A percentile compares a stretch with the other conserved stretches of the same genome.
Conservation (phyloP, 805 yeast species). For the Phaffomyces antillensis region DNA sequence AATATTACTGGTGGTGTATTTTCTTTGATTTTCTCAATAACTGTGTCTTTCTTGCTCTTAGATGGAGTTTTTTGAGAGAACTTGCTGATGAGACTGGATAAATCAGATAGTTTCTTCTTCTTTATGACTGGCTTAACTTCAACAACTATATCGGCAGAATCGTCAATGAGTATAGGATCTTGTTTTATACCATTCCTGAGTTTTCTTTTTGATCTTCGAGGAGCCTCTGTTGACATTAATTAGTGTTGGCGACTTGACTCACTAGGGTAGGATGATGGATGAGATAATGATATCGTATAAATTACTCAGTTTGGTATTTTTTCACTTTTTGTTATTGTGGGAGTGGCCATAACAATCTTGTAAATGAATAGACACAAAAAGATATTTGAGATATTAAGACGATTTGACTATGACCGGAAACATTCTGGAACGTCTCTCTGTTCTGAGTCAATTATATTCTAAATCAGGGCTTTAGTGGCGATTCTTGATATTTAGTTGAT, state of each 20-base stretch:
- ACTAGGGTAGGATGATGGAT: too few species aligned
- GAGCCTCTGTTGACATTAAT: neutral
- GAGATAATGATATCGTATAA: too few species aligned
- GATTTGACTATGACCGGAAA: too few species aligned
- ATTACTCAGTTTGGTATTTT: too few species aligned
- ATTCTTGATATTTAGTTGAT: too few species aligned
- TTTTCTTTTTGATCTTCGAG: neutral
- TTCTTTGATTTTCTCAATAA: neutral
- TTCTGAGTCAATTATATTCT: too few species aligned
- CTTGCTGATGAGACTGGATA: conserved; percentile 5
- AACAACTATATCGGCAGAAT: neutral
- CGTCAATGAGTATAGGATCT: neutral
- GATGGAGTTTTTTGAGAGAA: conserved; percentile 1
- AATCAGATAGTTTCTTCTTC: conserved; percentile 9
- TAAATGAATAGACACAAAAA: too few species aligned
- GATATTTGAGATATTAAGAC: too few species aligned
- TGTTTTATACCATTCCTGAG: neutral
- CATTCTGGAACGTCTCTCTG: too few species aligned
- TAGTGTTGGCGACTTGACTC: neutral
- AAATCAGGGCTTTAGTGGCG: too few species aligned
- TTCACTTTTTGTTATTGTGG: neutral
- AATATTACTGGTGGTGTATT: neutral
- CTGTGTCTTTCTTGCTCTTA: neutral
- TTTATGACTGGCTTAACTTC: neutral
- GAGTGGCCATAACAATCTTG: neutral